Evolutionary conservation across 176 grass and related monocot genomes (phyloP).

Genomic region (Saccharum officinarum): DNA sequence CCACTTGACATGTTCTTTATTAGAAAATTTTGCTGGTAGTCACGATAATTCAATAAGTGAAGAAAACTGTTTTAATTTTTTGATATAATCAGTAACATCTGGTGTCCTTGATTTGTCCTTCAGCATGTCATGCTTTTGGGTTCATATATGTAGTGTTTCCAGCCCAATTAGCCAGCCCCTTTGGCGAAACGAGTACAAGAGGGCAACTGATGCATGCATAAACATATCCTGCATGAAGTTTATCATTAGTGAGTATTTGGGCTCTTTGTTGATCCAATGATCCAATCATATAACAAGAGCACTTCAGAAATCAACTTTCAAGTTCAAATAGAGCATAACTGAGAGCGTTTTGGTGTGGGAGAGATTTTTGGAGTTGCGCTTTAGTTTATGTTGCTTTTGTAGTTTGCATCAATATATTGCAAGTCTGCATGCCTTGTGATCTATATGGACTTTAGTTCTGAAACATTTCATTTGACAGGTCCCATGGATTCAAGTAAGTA

Average conservation of each 20-base stretch:
- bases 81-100: not conserved
- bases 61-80: not conserved
- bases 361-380: not conserved
- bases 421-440: constrained; percentile 17
- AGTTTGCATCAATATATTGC: constrained; percentile 13
- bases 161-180: constrained; percentile 1
- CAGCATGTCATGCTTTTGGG: not conserved
- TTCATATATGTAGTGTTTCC: not conserved
- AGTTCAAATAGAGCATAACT: constrained; percentile 5
- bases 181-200: not conserved
- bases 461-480: constrained; percentile 57
- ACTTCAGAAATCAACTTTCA: constrained; percentile 1
- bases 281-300: not conserved
- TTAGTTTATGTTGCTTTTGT: constrained; percentile 22
- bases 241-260: not conserved
- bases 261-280: not conserved
- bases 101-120: constrained; percentile 1
- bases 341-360: constrained; percentile 14
- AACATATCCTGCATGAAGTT: not conserved
- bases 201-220: constrained; percentile 12
- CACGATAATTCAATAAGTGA: not conserved
- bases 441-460: constrained; percentile 4
- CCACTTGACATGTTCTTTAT: not conserved
- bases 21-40: not conserved
- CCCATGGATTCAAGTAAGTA: constrained; percentile 99